phyloP scores from a whole-genome alignment of 2,329 filamentous ascomycete species.

The Falciphora oryzae region DNA sequence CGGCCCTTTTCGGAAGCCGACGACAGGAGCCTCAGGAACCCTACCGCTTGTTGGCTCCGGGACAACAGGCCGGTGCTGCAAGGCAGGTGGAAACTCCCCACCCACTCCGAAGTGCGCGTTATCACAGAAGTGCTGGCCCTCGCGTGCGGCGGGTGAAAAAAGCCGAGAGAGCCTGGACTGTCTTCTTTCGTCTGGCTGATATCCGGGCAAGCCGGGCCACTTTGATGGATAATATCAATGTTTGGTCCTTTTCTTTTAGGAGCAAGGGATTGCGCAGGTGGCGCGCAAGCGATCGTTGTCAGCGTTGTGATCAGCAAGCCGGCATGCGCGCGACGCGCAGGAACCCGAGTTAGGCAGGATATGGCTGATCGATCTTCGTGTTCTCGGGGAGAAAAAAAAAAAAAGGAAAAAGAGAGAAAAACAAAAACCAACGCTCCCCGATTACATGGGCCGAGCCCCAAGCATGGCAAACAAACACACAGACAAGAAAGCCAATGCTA shows the following conservation, averaged over 20 bases:
- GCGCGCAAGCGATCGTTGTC: not conserved
- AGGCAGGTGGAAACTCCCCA: not conserved
- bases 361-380: not conserved
- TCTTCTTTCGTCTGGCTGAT: not conserved
- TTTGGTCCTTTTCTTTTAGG: not conserved
- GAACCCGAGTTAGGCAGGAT: not conserved
- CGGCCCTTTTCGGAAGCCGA: not conserved
- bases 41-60: not conserved
- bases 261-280: not conserved
- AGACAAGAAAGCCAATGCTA: not conserved
- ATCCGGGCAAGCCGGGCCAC: not conserved
- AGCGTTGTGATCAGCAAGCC: not conserved
- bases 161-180: not conserved
- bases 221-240: not conserved
- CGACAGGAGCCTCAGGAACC: not conserved
- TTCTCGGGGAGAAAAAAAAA: not conserved
- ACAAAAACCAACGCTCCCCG: not conserved
- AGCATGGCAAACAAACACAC: not conserved
- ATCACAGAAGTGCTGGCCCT: not conserved
- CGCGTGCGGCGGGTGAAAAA: not conserved
- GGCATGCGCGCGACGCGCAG: not conserved
- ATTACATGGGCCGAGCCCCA: not conserved
- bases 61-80: not conserved
- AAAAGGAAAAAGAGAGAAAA: not conserved
- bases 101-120: not conserved